A percentile compares a stretch with the other conserved stretches of the same genome.
phyloP scores from a whole-genome alignment of 2,329 filamentous ascomycete genomes.

The Diaporthe nobilis region DNA sequence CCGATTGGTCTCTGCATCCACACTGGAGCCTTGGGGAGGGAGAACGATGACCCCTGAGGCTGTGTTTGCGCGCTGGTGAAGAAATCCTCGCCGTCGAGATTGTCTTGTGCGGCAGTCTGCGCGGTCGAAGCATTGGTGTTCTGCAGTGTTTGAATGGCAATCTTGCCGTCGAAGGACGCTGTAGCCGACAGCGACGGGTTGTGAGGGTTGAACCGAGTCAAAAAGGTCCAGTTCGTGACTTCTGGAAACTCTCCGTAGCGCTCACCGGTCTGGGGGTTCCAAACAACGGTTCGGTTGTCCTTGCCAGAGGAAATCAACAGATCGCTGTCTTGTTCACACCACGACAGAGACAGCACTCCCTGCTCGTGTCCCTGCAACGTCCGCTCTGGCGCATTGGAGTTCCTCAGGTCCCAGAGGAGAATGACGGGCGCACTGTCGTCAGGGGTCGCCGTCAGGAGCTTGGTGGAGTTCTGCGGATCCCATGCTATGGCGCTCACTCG shows the following conservation, averaged over 20 bases:
- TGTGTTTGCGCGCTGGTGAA: conserved; percentile 94
- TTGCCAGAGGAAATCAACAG: conserved; percentile 94
- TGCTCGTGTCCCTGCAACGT: conserved; percentile 93
- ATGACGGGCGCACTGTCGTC: conserved; percentile 92
- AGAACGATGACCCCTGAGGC: conserved; percentile 91
- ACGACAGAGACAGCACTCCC: conserved; percentile 92
- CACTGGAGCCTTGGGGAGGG: conserved; percentile 85
- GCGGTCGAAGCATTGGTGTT: conserved; percentile 87
- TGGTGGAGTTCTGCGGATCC: conserved; percentile 96
- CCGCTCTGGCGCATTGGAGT: conserved; percentile 94
- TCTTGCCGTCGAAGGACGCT: conserved; percentile 97
- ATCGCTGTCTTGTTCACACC: conserved; percentile 93
- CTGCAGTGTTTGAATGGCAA: conserved; percentile 92
- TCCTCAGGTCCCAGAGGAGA: conserved; percentile 93
- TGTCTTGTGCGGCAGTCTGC: conserved; percentile 75
- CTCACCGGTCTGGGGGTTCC: conserved; percentile 95
- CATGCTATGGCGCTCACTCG: conserved; percentile 95
- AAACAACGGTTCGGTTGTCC: conserved; percentile 94
- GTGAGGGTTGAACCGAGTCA: conserved; percentile 92
- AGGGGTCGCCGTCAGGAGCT: conserved; percentile 91
- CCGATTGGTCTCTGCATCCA: conserved; percentile 91
- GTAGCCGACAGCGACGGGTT: conserved; percentile 95
- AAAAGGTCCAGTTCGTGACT: conserved; percentile 99
- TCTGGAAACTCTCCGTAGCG: conserved; percentile 93
- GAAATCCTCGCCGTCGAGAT: conserved; percentile 93